Conservation (phyloP, 225 moss, liverwort and hornwort genomes). For the Climacium dendroides region DNA sequence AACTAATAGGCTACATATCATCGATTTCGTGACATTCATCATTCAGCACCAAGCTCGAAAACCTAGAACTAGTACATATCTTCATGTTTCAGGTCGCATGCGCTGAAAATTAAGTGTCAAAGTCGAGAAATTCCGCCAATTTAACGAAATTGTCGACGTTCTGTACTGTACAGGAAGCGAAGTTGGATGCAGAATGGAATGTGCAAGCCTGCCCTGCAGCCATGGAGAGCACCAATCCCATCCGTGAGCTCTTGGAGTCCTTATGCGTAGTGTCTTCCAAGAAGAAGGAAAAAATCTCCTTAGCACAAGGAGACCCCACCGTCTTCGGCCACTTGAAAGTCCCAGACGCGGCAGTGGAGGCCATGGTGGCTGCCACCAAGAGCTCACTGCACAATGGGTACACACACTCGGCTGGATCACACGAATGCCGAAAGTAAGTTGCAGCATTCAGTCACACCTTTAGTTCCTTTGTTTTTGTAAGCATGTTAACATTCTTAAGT, state of each 20-base stretch:
- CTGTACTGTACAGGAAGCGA: conserved; percentile 1
- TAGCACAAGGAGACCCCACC: conserved; percentile 83
- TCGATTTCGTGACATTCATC: not conserved
- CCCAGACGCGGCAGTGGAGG: conserved; percentile 47
- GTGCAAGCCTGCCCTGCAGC: conserved; percentile 48
- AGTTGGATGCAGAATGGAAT: conserved; percentile 54
- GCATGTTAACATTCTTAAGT: not conserved
- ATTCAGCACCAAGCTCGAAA: not conserved
- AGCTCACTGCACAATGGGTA: conserved; percentile 63
- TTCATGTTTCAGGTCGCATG: not conserved
- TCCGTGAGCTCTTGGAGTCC: conserved; percentile 55
- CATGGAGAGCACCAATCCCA: conserved; percentile 50
- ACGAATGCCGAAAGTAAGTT: conserved; percentile 54
- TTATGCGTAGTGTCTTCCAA: not conserved
- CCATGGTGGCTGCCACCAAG: conserved; percentile 55
- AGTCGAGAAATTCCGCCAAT: not conserved
- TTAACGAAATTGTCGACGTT: not conserved
- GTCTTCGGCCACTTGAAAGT: conserved; percentile 71
- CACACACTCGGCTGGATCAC: conserved; percentile 54
- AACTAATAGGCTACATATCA: not conserved
- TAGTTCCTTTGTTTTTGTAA: not conserved
- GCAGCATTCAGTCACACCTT: not conserved
- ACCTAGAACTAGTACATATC: not conserved
- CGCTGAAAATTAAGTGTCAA: no score
- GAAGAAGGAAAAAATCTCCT: conserved; percentile 53